Percentiles rank a stretch among this genome's conserved stretches.
These are phyloP conservation scores for Alternaria arborescens DNA, from an alignment of 2,329 filamentous ascomycete genomes.

Conservation along the genomic window DNA sequence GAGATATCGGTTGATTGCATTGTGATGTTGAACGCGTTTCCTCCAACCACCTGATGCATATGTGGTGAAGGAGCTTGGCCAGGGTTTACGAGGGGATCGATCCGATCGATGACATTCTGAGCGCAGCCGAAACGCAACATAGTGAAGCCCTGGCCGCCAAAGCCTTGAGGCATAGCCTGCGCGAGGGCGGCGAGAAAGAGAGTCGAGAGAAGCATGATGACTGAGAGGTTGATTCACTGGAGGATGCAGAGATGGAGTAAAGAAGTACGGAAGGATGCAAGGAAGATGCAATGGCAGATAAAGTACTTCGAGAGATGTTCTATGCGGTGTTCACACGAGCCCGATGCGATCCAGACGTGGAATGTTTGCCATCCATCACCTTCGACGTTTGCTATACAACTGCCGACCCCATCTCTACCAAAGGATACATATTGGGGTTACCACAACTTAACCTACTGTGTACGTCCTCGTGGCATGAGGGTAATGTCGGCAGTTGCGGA, in stretches of 20 bases:
- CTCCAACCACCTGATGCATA: slow-evolving; percentile 54
- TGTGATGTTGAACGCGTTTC: slow-evolving; percentile 57
- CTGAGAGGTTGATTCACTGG: not conserved
- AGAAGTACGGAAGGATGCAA: not conserved
- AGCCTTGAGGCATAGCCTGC: slow-evolving; percentile 34
- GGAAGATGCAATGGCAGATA: not conserved
- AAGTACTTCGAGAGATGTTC: not conserved
- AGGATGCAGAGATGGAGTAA: not conserved
- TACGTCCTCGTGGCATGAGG: not conserved
- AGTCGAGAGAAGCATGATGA: slow-evolving; percentile 31
- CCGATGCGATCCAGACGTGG: not conserved
- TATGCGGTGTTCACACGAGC: not conserved
- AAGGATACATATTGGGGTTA: slow-evolving; percentile 5
- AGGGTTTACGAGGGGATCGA: slow-evolving; percentile 49
- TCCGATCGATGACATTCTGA: slow-evolving; percentile 43
- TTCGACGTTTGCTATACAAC: not conserved
- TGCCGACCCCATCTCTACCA: slow-evolving; percentile 8
- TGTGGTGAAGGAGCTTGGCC: slow-evolving; percentile 47
- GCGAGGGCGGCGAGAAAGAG: slow-evolving; percentile 34
- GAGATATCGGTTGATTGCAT: slow-evolving; percentile 51
- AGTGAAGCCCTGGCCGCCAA: slow-evolving; percentile 24
- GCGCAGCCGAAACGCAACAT: slow-evolving; percentile 48
- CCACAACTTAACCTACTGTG: not conserved
- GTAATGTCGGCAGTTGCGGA: slow-evolving; percentile 20
- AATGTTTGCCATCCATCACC: not conserved